phyloP scores from a whole-genome alignment of 2,329 filamentous ascomycete genomes.

The Arthrobotrys musiformis region DNA sequence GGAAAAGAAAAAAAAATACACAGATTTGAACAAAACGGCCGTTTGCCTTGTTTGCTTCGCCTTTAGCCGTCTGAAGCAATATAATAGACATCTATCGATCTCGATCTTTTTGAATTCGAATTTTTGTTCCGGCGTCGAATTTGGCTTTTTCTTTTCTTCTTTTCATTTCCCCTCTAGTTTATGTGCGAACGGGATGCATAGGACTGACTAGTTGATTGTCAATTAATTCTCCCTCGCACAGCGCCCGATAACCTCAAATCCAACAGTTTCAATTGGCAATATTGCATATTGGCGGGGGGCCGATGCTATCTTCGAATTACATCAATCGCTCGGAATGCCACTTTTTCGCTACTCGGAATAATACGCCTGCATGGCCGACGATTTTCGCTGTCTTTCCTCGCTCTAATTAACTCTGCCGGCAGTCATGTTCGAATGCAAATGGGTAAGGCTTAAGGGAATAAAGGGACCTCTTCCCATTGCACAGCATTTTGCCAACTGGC shows the following conservation, averaged over 20 bases:
- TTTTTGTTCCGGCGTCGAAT: not conserved
- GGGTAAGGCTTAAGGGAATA: too few species aligned
- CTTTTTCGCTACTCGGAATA: conserved; percentile 5
- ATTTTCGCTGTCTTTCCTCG: not conserved
- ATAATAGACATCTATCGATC: not conserved
- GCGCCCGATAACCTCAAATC: conserved; percentile 8
- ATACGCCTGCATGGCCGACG: conserved; percentile 7
- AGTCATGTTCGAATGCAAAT: not conserved
- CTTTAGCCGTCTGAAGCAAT: not conserved
- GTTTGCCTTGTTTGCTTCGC: not conserved
- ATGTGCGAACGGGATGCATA: not conserved
- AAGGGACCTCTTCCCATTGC: conserved; percentile 7
- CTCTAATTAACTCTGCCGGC: not conserved
- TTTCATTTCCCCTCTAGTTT: not conserved
- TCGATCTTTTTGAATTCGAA: not conserved
- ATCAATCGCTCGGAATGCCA: conserved; percentile 1
- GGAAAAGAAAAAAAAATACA: not conserved
- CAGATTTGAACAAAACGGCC: too few species aligned
- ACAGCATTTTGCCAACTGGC: conserved; percentile 17
- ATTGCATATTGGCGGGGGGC: too few species aligned
- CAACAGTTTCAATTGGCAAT: conserved; percentile 3
- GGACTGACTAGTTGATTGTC: not conserved
- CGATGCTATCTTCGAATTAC: not conserved
- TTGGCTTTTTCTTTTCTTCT: not conserved
- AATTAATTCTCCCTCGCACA: not conserved